phyloP scores from a whole-genome alignment of 768 basidiomycete genomes.

The Tricholoma matsutake region DNA sequence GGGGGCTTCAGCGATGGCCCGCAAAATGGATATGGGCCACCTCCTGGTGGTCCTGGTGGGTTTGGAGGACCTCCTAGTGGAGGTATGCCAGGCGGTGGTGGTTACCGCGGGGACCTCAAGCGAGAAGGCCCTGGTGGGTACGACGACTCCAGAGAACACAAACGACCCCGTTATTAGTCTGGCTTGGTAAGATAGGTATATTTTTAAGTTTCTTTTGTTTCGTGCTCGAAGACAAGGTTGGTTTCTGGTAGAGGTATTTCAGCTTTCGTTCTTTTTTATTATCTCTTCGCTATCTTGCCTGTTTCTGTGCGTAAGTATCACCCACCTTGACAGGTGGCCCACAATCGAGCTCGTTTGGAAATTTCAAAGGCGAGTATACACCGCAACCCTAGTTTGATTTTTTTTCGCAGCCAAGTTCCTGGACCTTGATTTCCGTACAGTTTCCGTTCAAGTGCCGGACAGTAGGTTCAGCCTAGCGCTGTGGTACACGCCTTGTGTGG shows the following conservation, averaged over 20 bases:
- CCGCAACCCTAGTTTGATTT: not conserved
- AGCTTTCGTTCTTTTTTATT: constrained; percentile 7
- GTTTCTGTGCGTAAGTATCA: constrained; percentile 23
- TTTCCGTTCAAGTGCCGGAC: constrained; percentile 1
- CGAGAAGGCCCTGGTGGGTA: constrained; percentile 73
- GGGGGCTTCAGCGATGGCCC: constrained; percentile 55
- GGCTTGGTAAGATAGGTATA: constrained; percentile 15
- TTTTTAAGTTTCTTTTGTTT: not conserved
- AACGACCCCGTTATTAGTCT: constrained; percentile 76
- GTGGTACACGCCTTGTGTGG: not conserved
- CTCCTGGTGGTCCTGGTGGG: constrained; percentile 28
- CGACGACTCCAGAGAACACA: constrained; percentile 71
- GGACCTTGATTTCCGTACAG: not conserved
- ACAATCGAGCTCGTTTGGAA: constrained; percentile 9
- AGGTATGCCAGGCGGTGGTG: constrained; percentile 47
- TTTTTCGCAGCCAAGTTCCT: not conserved
- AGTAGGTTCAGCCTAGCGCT: not conserved
- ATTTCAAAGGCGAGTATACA: constrained; percentile 8
- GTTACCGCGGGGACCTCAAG: constrained; percentile 72
- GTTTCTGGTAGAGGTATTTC: constrained; percentile 14
- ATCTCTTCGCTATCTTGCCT: constrained; percentile 7
- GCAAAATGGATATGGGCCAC: constrained; percentile 48
- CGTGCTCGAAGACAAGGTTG: constrained; percentile 1
- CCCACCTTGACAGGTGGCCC: constrained; percentile 16
- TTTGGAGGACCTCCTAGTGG: constrained; percentile 43